Percentiles rank a stretch among this genome's conserved stretches.
Evolutionary conservation across 129 eudicot species (phyloP).

Genomic region (Lactuca sativa): DNA sequence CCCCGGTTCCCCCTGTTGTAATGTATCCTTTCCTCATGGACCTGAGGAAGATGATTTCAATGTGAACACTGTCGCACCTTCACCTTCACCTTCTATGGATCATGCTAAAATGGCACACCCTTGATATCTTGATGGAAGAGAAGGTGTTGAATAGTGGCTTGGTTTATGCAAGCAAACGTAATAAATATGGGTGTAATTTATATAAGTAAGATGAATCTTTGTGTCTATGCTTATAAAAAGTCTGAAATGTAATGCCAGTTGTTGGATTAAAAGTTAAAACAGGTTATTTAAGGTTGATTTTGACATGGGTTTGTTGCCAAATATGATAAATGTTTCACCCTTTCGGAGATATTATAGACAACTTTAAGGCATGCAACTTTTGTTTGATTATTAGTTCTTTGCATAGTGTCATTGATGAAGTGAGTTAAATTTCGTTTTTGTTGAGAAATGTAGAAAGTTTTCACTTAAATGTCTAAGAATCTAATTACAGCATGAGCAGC

Average conservation of each 20-base stretch:
- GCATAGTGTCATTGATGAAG: too few species aligned
- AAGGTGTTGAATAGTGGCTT: background rate
- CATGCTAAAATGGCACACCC: constrained; percentile 13
- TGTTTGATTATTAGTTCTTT: too few species aligned
- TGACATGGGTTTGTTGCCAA: background rate
- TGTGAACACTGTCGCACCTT: background rate
- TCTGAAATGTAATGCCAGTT: background rate
- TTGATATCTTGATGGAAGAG: constrained; percentile 21
- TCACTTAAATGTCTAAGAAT: too few species aligned
- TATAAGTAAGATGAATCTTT: constrained; percentile 4
- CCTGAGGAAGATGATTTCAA: background rate
- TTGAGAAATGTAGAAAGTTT: too few species aligned
- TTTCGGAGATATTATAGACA: too few species aligned
- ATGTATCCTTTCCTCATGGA: constrained; percentile 19
- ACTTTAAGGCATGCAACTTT: too few species aligned
- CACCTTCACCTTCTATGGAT: constrained; percentile 23
- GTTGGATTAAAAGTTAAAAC: background rate
- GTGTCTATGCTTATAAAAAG: background rate
- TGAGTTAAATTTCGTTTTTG: too few species aligned
- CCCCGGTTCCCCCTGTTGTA: constrained; percentile 33
- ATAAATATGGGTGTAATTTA: constrained; percentile 12
- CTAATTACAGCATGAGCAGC: too few species aligned
- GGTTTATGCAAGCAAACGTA: background rate
- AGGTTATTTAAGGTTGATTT: background rate
- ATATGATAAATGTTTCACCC: too few species aligned